These are phyloP conservation scores for Tricholoma matsutake DNA, from an alignment of 768 basidiomycete species.

Conservation along the genomic window DNA sequence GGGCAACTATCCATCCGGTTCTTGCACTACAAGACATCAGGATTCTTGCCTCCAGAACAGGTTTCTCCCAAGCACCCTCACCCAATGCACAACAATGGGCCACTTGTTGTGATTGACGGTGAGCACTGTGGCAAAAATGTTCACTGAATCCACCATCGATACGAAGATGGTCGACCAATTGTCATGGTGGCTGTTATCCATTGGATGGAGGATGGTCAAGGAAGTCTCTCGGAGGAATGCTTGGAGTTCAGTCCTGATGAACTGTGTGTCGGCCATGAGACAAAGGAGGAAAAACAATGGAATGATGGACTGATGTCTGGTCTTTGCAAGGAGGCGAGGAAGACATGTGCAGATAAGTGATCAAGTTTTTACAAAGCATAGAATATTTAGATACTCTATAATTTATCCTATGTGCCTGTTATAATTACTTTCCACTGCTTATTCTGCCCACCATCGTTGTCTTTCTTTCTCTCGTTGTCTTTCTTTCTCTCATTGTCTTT, in stretches of 20 bases:
- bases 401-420: not conserved
- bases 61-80: not conserved
- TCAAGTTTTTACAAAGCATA: not conserved
- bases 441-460: not conserved
- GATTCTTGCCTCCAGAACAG: too few species aligned
- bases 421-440: not conserved
- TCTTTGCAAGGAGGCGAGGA: not conserved
- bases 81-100: not conserved
- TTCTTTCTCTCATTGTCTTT: not conserved
- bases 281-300: not conserved
- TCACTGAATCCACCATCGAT: not conserved
- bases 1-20: not conserved
- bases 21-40: too few species aligned
- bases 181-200: not conserved
- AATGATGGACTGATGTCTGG: not conserved
- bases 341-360: not conserved
- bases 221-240: not conserved
- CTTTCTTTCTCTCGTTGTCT: not conserved
- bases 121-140: slow-evolving; percentile 2
- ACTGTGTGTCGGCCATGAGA: not conserved
- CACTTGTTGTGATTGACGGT: slow-evolving; percentile 1
- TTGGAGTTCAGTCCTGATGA: not conserved
- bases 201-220: not conserved
- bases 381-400: not conserved
- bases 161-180: not conserved